Evolutionary conservation across 352 stramenopile species (phyloP).

Genomic region (Globisporangium uncinulatum): DNA sequence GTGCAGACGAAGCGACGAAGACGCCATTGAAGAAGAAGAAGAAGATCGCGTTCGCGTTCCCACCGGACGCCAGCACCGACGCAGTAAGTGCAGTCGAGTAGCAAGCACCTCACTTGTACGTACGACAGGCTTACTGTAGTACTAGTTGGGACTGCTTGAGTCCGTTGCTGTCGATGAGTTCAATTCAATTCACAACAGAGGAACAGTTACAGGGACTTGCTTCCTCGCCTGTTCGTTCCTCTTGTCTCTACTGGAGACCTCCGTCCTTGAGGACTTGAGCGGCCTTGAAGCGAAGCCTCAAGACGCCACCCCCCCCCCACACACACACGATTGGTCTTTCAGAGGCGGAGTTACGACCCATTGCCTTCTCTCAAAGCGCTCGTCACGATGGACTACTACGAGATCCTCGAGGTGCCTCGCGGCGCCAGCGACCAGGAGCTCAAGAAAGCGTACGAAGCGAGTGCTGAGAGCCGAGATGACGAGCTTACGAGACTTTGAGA

Average conservation of each 20-base stretch:
- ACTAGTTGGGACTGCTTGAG: neutral
- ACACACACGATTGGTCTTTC: too few relatives aligned
- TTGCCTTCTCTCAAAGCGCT: neutral
- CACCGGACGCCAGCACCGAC: too few relatives aligned
- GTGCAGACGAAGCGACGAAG: too few relatives aligned
- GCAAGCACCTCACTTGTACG: neutral
- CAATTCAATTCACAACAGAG: too few relatives aligned
- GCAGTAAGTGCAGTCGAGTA: constrained; percentile 9
- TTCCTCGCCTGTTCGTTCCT: too few relatives aligned
- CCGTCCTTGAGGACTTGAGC: too few relatives aligned
- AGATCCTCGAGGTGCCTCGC: constrained; percentile 83
- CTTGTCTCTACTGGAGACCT: too few relatives aligned
- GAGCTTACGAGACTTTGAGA: neutral
- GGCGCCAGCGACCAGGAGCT: constrained; percentile 84
- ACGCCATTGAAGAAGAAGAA: neutral
- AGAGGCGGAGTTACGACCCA: too few relatives aligned
- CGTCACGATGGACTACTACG: constrained; percentile 86
- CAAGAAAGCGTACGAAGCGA: constrained; percentile 81
- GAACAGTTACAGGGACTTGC: too few relatives aligned
- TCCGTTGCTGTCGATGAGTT: too few relatives aligned
- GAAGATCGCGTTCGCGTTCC: neutral
- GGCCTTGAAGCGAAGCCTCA: too few relatives aligned
- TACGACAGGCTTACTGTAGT: neutral
- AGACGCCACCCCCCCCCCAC: too few relatives aligned
- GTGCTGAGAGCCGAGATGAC: neutral